phyloP scores from a whole-genome alignment of 345 rosid genomes.

The Lumnitzera racemosa region DNA sequence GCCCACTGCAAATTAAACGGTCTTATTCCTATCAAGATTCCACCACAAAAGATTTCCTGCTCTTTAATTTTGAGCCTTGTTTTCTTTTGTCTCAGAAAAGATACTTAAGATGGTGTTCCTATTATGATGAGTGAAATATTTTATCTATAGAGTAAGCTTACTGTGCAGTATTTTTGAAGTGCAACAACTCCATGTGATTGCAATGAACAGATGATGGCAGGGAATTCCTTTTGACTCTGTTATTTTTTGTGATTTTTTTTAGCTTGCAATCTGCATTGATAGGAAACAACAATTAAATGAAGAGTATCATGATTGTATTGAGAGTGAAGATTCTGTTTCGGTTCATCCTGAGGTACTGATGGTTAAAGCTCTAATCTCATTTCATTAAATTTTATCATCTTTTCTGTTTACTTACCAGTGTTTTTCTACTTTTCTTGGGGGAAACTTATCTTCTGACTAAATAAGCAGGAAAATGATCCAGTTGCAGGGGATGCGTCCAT shows the following conservation, averaged over 20 bases:
- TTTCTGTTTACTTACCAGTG: not conserved
- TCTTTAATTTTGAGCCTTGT: too few relatives aligned
- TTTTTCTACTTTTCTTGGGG: slow-evolving; percentile 3
- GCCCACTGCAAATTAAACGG: too few relatives aligned
- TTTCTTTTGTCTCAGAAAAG: too few relatives aligned
- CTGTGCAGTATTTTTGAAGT: too few relatives aligned
- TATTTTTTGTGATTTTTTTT: slow-evolving; percentile 16
- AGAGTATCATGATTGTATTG: slow-evolving; percentile 77
- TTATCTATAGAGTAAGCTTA: too few relatives aligned
- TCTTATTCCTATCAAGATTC: too few relatives aligned
- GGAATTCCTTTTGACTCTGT: slow-evolving; percentile 8
- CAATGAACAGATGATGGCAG: too few relatives aligned
- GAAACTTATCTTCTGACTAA: slow-evolving; percentile 18
- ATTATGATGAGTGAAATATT: too few relatives aligned
- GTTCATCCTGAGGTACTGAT: slow-evolving; percentile 28
- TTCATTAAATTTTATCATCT: slow-evolving; percentile 8
- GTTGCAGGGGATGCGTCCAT: slow-evolving; percentile 21
- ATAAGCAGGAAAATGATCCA: slow-evolving; percentile 53
- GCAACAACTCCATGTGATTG: too few relatives aligned
- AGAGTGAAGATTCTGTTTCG: slow-evolving; percentile 43
- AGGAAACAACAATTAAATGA: slow-evolving; percentile 75
- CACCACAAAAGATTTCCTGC: too few relatives aligned
- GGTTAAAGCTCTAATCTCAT: slow-evolving; percentile 1
- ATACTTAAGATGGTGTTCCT: too few relatives aligned
- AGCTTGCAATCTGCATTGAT: slow-evolving; percentile 95